Evolutionary conservation across 192 early-diverging fungal species (phyloP).

Genomic region (Podochytrium sp.): DNA sequence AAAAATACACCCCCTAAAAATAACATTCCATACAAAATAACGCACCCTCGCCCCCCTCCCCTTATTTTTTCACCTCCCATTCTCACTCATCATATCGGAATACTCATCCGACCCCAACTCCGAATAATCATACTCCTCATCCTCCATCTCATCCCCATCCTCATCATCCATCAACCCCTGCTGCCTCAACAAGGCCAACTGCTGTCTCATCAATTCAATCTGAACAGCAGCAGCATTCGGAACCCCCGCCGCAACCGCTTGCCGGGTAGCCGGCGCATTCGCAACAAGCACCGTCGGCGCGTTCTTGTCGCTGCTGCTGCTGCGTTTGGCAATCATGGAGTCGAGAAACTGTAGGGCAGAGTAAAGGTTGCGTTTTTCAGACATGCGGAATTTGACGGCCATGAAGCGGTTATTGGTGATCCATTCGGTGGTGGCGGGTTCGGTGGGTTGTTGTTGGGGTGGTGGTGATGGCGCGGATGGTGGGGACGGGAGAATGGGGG

Average conservation of each 20-base stretch:
- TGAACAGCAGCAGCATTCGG: too few relatives aligned
- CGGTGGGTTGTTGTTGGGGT: background rate
- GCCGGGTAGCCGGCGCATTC: background rate
- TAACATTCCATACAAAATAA: background rate
- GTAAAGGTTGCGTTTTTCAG: constrained; percentile 8
- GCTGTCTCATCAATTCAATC: background rate
- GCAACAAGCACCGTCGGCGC: background rate
- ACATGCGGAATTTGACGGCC: constrained; percentile 19
- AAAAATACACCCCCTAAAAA: background rate
- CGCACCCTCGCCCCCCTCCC: too few relatives aligned
- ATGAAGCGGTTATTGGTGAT: constrained; percentile 2
- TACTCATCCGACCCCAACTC: background rate
- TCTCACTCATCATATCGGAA: background rate
- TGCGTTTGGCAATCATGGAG: background rate
- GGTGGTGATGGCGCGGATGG: background rate
- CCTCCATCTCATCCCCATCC: background rate
- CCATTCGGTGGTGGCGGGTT: background rate
- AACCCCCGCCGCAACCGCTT: background rate
- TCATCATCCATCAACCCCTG: background rate
- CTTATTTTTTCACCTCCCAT: background rate
- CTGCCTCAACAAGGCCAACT: background rate
- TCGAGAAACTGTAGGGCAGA: constrained; percentile 6
- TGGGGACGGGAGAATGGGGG: too few relatives aligned
- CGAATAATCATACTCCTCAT: background rate
- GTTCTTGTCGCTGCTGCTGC: background rate